Conservation (phyloP, 2,329 filamentous ascomycete species). For the Alternaria hordeiaustralica region DNA sequence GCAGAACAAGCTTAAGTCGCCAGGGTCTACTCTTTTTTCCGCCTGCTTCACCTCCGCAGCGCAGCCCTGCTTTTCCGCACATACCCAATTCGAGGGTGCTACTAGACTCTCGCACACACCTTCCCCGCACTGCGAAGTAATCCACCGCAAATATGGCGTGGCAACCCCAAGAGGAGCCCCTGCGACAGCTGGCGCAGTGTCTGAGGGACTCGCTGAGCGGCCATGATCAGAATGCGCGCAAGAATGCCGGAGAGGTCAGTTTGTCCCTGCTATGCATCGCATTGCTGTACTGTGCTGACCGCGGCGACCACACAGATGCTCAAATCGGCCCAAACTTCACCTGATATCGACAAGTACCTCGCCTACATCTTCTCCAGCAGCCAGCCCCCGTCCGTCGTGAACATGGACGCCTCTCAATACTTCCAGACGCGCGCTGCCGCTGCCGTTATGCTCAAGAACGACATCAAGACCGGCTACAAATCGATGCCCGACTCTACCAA, state of each 20-base stretch:
- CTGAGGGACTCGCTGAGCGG: constrained; percentile 91
- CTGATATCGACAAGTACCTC: constrained; percentile 97
- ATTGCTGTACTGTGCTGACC: constrained; percentile 33
- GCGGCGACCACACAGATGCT: constrained; percentile 73
- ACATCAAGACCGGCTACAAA: constrained; percentile 77
- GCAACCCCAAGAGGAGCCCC: constrained; percentile 86
- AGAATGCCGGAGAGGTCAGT: constrained; percentile 86
- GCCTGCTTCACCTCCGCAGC: constrained; percentile 16
- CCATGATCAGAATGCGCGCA: constrained; percentile 78
- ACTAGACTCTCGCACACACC: constrained; percentile 13
- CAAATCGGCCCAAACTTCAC: constrained; percentile 81
- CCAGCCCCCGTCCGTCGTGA: constrained; percentile 65
- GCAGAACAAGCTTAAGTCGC: constrained; percentile 40
- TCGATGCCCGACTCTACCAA: constrained; percentile 76
- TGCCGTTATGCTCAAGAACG: constrained; percentile 95
- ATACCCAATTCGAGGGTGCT: constrained; percentile 5
- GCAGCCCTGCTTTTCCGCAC: constrained; percentile 6
- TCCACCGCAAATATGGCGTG: constrained; percentile 72
- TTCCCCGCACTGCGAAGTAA: constrained; percentile 21
- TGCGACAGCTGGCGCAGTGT: constrained; percentile 87
- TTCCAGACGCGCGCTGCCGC: constrained; percentile 83
- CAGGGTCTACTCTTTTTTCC: constrained; percentile 22
- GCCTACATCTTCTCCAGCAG: constrained; percentile 84
- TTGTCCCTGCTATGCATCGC: constrained; percentile 10
- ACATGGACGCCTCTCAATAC: constrained; percentile 67